Evolutionary conservation across 1,284 basidiomycete species (phyloP).

Genomic region (Cutaneotrichosporon sp.): DNA sequence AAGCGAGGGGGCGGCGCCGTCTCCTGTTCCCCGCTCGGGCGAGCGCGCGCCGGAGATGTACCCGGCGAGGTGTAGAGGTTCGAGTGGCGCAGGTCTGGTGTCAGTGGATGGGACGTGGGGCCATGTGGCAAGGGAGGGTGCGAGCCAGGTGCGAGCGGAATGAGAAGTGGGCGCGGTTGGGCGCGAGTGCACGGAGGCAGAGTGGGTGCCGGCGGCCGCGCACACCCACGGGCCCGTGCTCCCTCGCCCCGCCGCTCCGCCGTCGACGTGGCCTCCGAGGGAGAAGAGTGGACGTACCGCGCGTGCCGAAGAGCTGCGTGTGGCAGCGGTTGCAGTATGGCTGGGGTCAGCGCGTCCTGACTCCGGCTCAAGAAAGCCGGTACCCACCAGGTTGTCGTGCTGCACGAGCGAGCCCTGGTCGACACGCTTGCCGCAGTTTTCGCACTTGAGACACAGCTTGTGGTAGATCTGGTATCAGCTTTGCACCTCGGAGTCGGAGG

Average conservation of each 20-base stretch:
- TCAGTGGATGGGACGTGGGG: conserved; percentile 2
- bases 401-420: conserved; percentile 52
- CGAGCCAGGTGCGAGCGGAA: background rate
- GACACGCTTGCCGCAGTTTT: conserved; percentile 50
- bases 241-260: background rate
- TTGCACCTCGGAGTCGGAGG: too few species aligned
- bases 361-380: too few species aligned
- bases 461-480: conserved; percentile 51
- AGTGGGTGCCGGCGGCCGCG: background rate
- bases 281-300: conserved; percentile 39
- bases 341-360: conserved; percentile 22
- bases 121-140: background rate
- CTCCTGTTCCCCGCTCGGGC: conserved; percentile 3
- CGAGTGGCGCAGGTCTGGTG: conserved; percentile 45
- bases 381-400: conserved; percentile 48
- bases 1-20: conserved; percentile 12
- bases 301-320: conserved; percentile 47
- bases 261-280: background rate
- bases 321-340: conserved; percentile 53
- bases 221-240: background rate
- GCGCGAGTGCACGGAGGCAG: too few species aligned
- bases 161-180: background rate
- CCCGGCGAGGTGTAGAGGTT: conserved; percentile 24
- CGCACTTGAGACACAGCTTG: conserved; percentile 55
- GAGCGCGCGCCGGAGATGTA: conserved; percentile 9